Evolutionary conservation across 129 eudicot species (phyloP), one percentile per base, ranked within the genome.

Genomic region (Smallanthus sonchifolius): DNA sequence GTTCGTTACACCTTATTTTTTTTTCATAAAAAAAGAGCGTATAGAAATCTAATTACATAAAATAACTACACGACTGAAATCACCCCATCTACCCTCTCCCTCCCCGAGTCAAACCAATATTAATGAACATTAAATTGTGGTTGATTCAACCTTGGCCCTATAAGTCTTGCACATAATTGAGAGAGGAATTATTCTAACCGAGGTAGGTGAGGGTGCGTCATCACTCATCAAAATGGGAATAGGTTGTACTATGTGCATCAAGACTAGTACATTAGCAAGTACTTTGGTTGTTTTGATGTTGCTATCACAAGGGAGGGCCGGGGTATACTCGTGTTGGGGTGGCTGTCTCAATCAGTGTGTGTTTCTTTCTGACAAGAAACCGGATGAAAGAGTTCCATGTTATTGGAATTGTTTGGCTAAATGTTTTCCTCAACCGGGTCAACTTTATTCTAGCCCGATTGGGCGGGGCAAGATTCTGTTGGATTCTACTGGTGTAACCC

Each of bases 271-370:
- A 20, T 71, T 73, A 7, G 7, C 79, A 30, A 17, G 45, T 52
- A 11, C 66, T 67, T 40, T 83, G 16, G 30, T 80, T 65, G 73
- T 81, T 57, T 10, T 82, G 54, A 11, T 43, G 54, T 17, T 77
- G 34, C 28, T 64, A 52, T 35, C 42, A 45, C 77, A 75, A 10
- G 83, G 65, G 11, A 16, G 43, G n/a, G 69, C 85, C 10, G 82
- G 77, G 4, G 28, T 76, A 11, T 77, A 83, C 35, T 63, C 67
- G 14, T 85, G 86, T 67, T 79, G 86, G 95, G 90, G 90, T 55
- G 88, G 90, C 10, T 88, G 95, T 64, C 82, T 78, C 9, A 88
- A 85, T 35, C 55, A 75, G 15, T 88, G 95, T 70, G 63, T 81
- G 34, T 72, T 79, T 56, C 34, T 62, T 38, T 51, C 11, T 38